phyloP scores from a whole-genome alignment of 2,329 filamentous ascomycete species.

The Phaeoacremonium minimum region DNA sequence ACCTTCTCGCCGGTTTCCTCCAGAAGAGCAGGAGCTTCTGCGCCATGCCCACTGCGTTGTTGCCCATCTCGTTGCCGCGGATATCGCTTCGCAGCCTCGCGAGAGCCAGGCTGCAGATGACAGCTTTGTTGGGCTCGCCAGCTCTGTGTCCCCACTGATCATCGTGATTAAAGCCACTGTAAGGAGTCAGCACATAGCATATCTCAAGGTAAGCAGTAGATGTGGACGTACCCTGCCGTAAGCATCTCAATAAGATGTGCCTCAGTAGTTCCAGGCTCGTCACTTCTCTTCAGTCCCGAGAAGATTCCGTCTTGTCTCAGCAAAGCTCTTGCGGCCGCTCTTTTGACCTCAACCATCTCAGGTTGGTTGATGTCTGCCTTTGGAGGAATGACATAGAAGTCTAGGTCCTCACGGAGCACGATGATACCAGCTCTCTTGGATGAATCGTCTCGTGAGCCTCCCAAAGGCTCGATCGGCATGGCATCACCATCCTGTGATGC shows the following conservation, averaged over 20 bases:
- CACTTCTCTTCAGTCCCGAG: slow-evolving; percentile 88
- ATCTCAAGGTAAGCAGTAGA: neutral
- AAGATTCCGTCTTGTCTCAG: slow-evolving; percentile 92
- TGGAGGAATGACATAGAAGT: slow-evolving; percentile 96
- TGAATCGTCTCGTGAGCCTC: slow-evolving; percentile 67
- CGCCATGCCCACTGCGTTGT: slow-evolving; percentile 90
- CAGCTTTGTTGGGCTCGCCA: slow-evolving; percentile 96
- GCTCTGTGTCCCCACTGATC: slow-evolving; percentile 95
- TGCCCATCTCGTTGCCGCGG: slow-evolving; percentile 69
- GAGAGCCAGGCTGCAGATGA: slow-evolving; percentile 93
- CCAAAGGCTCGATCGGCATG: slow-evolving; percentile 68
- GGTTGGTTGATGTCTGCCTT: slow-evolving; percentile 74
- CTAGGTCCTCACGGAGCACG: slow-evolving; percentile 89
- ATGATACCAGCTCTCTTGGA: slow-evolving; percentile 95
- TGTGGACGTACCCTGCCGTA: slow-evolving; percentile 77
- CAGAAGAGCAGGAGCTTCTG: slow-evolving; percentile 97
- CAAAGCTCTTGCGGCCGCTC: slow-evolving; percentile 82
- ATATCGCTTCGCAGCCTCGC: slow-evolving; percentile 91
- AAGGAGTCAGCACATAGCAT: slow-evolving; percentile 11
- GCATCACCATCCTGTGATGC: slow-evolving; percentile 61
- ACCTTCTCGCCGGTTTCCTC: slow-evolving; percentile 91
- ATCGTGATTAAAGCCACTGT: slow-evolving; percentile 91
- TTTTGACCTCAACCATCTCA: slow-evolving; percentile 95
- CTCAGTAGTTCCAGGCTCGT: slow-evolving; percentile 93
- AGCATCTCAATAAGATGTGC: slow-evolving; percentile 99